Base-by-base conservation (phyloP, 2,329 filamentous ascomycete species). In the Stenocarpella maydis region DNA sequence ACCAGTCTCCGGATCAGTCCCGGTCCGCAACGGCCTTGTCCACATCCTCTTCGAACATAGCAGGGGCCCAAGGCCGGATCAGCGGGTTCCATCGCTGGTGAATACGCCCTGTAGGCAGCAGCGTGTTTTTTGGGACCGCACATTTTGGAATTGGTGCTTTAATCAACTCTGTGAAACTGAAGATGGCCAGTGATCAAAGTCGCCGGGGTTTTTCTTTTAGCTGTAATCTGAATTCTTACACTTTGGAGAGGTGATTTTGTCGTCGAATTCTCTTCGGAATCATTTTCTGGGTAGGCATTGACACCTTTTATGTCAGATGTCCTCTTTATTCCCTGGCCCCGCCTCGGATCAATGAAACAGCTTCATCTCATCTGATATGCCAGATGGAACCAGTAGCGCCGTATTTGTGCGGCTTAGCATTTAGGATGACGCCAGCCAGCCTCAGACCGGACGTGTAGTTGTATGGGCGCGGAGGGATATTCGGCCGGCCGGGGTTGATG, bases 111-210 rank as follows among this genome's bases (percentile, higher is more conserved):
- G 37, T n/a, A 68, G 17, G 34, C 28, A 50, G 60, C 67, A 19
- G 60, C 60, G 41, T 60, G 67, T 39, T n/a, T 69, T 19, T 65
- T 65, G 14, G 26, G 12, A 26, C 67, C 41, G 50, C 67, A 69
- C 67, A 69, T 69, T 34, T 10, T 47, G 41, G 19, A 17, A 19
- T 12, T 12, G 17, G 41, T 5, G 26, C 34, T 31, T 24, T n/a
- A n/a, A 3, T 21, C 19, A 1, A 10, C 8, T 14, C 8, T 9
- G 26, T 15, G 6, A 34, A 37, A n/a, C 28, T 53, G 19, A 21
- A n/a, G 19, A 1, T 24, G 12, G 1, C 12, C 0, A 4, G 15
- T 26, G 21, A 47, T 26, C 19, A 21, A 6, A 17, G 24, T 47
- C 1, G n/a, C 9, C 19, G 15, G 6, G 19, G 2, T 15, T 21